These are phyloP conservation scores for Tothia fuscella DNA, from an alignment of 2,329 filamentous ascomycete species.

Conservation along the genomic window DNA sequence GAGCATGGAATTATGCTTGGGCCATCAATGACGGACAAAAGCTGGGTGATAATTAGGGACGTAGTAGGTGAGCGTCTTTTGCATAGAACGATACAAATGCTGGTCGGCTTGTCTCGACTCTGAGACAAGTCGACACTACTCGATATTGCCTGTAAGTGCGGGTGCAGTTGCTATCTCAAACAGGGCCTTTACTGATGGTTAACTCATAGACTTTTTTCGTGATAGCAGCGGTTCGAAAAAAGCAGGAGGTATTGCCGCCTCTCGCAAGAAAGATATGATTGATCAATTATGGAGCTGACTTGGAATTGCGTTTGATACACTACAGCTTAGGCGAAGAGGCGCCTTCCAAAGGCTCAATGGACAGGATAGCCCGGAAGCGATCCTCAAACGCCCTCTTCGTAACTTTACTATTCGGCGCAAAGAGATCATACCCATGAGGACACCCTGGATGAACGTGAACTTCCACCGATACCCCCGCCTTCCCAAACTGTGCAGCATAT, in stretches of 20 bases:
- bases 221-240: too few relatives aligned
- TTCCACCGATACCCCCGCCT: conserved; percentile 5
- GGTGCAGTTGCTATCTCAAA: too few relatives aligned
- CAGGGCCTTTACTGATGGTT: too few relatives aligned
- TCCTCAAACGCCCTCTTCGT: conserved; percentile 3
- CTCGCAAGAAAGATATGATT: too few relatives aligned
- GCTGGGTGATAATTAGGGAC: too few relatives aligned
- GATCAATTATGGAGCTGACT: too few relatives aligned
- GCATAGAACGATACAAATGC: background rate
- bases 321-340: too few relatives aligned
- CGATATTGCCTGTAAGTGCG: conserved; percentile 1
- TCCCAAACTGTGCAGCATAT: conserved; percentile 21
- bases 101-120: background rate
- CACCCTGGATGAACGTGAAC: conserved; percentile 8
- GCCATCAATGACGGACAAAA: too few relatives aligned
- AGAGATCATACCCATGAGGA: conserved; percentile 2
- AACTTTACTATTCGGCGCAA: conserved; percentile 1
- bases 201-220: too few relatives aligned
- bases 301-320: too few relatives aligned
- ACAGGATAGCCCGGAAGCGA: conserved; percentile 3
- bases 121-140: conserved; percentile 1
- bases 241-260: too few relatives aligned
- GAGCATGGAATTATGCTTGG: background rate
- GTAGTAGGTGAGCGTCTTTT: background rate
- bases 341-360: conserved; percentile 1